Conservation (phyloP, 345 rosid species). For the Punica granatum region DNA sequence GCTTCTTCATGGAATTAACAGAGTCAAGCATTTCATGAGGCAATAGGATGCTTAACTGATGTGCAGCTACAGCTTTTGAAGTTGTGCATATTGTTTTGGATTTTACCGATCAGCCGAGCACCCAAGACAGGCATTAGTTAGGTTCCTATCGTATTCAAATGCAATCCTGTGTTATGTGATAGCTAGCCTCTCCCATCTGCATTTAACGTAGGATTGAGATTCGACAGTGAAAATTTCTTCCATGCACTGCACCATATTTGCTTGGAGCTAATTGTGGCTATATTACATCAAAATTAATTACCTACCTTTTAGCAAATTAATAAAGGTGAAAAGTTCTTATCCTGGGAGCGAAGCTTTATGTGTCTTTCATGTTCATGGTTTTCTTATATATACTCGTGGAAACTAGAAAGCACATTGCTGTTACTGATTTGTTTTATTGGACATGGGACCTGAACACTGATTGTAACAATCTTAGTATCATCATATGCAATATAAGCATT, state of each 20-base stretch:
- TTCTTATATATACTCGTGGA: neutral
- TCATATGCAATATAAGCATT: neutral
- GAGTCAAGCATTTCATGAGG: neutral
- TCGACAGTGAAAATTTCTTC: neutral
- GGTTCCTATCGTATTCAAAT: neutral
- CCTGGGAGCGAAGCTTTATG: neutral
- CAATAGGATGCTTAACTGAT: neutral
- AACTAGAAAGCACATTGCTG: neutral
- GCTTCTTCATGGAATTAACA: neutral
- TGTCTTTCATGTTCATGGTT: neutral
- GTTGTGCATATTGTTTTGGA: neutral
- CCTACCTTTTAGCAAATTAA: neutral
- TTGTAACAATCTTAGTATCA: neutral
- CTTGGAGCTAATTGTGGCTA: neutral
- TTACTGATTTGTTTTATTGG: neutral
- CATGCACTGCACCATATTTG: neutral
- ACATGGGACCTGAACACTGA: neutral
- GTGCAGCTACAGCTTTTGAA: neutral
- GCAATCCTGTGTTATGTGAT: too few relatives aligned
- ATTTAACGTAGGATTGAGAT: neutral
- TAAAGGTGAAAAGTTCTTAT: neutral
- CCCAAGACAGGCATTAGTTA: neutral
- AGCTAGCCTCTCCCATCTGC: too few relatives aligned
- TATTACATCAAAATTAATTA: neutral
- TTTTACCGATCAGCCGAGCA: neutral